These are phyloP conservation scores for Rhexocercosporidium sp. DNA, from an alignment of 2,329 filamentous ascomycete genomes.

Conservation along the genomic window DNA sequence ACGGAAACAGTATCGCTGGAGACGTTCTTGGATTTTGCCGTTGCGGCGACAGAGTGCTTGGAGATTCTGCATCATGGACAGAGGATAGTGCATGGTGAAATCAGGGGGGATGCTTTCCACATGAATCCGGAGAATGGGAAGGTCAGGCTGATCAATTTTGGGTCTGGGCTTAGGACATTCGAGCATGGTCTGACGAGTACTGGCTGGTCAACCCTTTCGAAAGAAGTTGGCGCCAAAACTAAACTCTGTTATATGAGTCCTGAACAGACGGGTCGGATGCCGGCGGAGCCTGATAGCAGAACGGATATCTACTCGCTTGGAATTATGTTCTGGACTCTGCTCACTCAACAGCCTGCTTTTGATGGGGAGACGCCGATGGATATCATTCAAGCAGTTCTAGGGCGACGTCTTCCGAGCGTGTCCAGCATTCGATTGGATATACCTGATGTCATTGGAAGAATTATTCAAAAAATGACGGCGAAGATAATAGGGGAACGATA, in stretches of 20 bases:
- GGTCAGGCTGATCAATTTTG: constrained; percentile 84
- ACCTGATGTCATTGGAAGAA: constrained; percentile 78
- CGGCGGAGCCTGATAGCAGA: constrained; percentile 86
- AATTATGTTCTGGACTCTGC: constrained; percentile 84
- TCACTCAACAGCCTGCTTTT: constrained; percentile 81
- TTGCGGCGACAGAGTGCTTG: constrained; percentile 83
- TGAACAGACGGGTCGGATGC: constrained; percentile 92
- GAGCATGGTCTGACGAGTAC: constrained; percentile 87
- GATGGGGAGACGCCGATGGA: constrained; percentile 82
- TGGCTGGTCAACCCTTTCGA: constrained; percentile 84
- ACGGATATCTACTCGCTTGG: constrained; percentile 95
- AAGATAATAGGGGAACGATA: constrained; percentile 89
- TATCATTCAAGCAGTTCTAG: constrained; percentile 88
- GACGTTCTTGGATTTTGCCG: constrained; percentile 87
- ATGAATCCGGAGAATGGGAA: constrained; percentile 72
- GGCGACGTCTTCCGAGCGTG: constrained; percentile 76
- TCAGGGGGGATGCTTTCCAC: constrained; percentile 89
- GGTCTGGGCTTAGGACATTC: constrained; percentile 84
- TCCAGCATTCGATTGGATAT: constrained; percentile 81
- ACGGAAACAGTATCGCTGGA: constrained; percentile 70
- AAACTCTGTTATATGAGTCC: constrained; percentile 93
- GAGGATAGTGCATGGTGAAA: constrained; percentile 86
- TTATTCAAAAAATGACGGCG: constrained; percentile 91
- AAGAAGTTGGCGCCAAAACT: constrained; percentile 83
- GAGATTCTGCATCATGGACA: constrained; percentile 91